Evolutionary conservation across 345 rosid species (phyloP).

Genomic region (Rhodamnia rubescens): DNA sequence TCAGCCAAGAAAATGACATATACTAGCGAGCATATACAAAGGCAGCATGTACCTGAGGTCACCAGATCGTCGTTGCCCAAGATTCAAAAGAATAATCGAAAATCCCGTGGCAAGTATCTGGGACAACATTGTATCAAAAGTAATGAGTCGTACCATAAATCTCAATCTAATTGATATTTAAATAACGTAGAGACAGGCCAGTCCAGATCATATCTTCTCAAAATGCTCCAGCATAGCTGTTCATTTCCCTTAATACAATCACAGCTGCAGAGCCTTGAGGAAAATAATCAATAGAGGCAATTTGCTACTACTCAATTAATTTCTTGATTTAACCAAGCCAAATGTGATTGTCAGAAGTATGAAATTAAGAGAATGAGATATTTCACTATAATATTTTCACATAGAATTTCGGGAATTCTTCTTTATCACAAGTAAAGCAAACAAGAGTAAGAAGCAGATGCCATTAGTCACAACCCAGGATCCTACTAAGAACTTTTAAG

Average conservation of each 20-base stretch:
- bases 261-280: background rate
- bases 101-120: constrained; percentile 86
- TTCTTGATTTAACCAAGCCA: background rate
- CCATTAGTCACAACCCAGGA: background rate
- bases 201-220: background rate
- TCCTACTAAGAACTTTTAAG: background rate
- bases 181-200: background rate
- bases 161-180: background rate
- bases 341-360: background rate
- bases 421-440: background rate
- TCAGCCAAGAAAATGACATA: background rate
- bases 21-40: background rate
- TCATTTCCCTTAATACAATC: background rate
- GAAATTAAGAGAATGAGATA: background rate
- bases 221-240: background rate
- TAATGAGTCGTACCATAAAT: background rate
- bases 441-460: background rate
- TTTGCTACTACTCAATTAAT: background rate
- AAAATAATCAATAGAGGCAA: background rate
- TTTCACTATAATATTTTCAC: background rate
- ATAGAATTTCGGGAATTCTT: background rate
- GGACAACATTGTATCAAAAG: background rate
- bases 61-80: constrained; percentile 74
- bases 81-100: constrained; percentile 62
- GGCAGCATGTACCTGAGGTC: constrained; percentile 49